Conservation (phyloP, 2,329 filamentous ascomycete genomes). For the Diplodia sapinea region DNA sequence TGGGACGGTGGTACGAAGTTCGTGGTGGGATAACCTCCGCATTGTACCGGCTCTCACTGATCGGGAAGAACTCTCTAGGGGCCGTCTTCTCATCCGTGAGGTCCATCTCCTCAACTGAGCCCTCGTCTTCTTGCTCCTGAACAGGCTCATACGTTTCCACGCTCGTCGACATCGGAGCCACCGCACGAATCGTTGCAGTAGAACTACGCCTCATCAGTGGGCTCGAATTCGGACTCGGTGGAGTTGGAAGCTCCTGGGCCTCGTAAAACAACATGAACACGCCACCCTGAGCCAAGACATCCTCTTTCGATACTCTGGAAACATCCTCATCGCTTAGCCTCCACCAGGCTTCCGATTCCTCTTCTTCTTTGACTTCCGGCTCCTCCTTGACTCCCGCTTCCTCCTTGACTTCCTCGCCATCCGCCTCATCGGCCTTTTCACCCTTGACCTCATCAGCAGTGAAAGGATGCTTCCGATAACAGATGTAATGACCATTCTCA, state of each 20-base stretch:
- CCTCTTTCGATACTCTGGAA: slow-evolving; percentile 71
- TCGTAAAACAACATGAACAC: slow-evolving; percentile 99
- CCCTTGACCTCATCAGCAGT: slow-evolving; percentile 7
- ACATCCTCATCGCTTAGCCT: slow-evolving; percentile 89
- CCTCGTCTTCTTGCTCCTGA: slow-evolving; percentile 29
- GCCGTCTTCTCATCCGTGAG: neutral
- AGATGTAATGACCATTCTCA: slow-evolving; percentile 95
- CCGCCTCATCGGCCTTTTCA: slow-evolving; percentile 14
- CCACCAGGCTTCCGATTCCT: slow-evolving; percentile 72
- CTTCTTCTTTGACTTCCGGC: neutral
- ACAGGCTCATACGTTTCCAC: slow-evolving; percentile 22
- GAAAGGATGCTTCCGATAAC: slow-evolving; percentile 74
- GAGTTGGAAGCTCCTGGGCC: slow-evolving; percentile 21
- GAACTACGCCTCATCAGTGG: slow-evolving; percentile 25
- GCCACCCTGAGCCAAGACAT: slow-evolving; percentile 75
- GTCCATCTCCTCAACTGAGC: slow-evolving; percentile 2
- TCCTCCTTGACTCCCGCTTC: slow-evolving; percentile 42
- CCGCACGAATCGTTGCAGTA: slow-evolving; percentile 24
- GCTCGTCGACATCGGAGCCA: neutral
- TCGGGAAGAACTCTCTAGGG: neutral
- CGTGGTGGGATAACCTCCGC: neutral
- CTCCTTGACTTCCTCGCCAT: neutral
- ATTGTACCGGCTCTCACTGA: neutral
- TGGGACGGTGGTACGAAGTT: slow-evolving; percentile 14
- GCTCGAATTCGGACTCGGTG: slow-evolving; percentile 6